phyloP scores from a whole-genome alignment of 1,284 basidiomycete genomes.

The Coniophora puteana region DNA sequence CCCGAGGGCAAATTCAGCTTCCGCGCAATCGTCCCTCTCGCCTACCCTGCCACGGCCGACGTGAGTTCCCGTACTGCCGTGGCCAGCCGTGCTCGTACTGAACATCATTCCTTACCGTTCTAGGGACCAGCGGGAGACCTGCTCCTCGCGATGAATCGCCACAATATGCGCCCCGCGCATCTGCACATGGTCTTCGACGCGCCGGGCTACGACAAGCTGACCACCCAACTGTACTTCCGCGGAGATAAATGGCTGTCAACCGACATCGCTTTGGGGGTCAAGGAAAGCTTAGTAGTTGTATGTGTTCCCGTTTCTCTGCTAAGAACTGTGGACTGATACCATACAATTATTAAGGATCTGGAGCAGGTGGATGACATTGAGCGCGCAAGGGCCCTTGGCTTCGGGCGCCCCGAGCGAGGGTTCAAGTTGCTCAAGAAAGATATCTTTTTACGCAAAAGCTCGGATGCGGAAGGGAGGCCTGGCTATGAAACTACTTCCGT shows the following conservation, averaged over 20 bases:
- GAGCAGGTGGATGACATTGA: conserved; percentile 47
- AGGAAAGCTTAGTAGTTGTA: conserved; percentile 55
- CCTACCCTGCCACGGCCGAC: conserved; percentile 82
- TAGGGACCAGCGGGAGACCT: conserved; percentile 74
- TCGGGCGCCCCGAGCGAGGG: conserved; percentile 53
- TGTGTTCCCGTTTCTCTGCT: conserved; percentile 22
- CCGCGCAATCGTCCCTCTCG: conserved; percentile 72
- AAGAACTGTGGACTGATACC: conserved; percentile 1
- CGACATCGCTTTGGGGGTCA: conserved; percentile 80
- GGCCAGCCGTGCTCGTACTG: background rate
- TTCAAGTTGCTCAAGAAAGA: conserved; percentile 63
- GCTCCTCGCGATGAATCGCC: conserved; percentile 56
- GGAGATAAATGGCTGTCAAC: conserved; percentile 64
- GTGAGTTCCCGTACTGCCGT: conserved; percentile 34
- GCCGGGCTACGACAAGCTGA: conserved; percentile 68
- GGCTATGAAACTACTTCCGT: no score
- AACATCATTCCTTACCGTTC: conserved; percentile 7
- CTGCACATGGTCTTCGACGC: conserved; percentile 72
- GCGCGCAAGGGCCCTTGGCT: conserved; percentile 57
- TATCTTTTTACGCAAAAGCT: conserved; percentile 59
- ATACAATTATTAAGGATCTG: conserved; percentile 35
- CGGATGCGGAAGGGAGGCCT: no score
- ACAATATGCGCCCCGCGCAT: conserved; percentile 78
- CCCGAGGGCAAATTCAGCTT: conserved; percentile 69
- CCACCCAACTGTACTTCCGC: conserved; percentile 73